phyloP scores from a whole-genome alignment of 1,139 yeast genomes.

The Taiozyma sp. region DNA sequence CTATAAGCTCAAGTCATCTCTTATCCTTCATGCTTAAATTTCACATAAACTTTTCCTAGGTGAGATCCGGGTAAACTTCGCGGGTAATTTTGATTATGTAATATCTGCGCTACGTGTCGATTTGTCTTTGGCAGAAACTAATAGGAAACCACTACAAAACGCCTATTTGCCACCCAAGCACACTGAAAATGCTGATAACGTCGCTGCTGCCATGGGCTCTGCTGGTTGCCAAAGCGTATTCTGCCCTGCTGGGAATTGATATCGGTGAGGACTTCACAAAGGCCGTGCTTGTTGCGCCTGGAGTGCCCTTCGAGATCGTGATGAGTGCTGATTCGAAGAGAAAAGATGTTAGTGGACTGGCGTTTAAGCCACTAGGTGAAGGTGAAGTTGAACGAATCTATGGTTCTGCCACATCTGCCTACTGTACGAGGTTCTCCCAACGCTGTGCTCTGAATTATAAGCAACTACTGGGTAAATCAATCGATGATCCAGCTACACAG shows the following conservation, averaged over 20 bases:
- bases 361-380: conserved; percentile 45
- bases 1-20: background rate
- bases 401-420: conserved; percentile 70
- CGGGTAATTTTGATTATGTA: background rate
- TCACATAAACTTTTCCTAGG: background rate
- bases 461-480: conserved; percentile 59
- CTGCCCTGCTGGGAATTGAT: conserved; percentile 83
- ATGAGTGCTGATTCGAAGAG: conserved; percentile 88
- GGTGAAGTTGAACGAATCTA: conserved; percentile 63
- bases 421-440: conserved; percentile 70
- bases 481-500: conserved; percentile 40
- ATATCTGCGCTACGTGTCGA: background rate
- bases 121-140: background rate
- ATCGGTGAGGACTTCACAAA: conserved; percentile 87
- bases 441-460: conserved; percentile 65
- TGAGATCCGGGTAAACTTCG: background rate
- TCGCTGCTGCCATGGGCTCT: background rate
- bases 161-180: background rate
- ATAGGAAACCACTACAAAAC: background rate
- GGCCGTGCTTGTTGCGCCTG: conserved; percentile 87
- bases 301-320: conserved; percentile 80
- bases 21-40: background rate
- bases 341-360: conserved; percentile 77
- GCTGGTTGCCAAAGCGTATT: conserved; percentile 21
- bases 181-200: background rate